Evolutionary conservation across 129 eudicot species (phyloP).

Genomic region (Arctium minus): DNA sequence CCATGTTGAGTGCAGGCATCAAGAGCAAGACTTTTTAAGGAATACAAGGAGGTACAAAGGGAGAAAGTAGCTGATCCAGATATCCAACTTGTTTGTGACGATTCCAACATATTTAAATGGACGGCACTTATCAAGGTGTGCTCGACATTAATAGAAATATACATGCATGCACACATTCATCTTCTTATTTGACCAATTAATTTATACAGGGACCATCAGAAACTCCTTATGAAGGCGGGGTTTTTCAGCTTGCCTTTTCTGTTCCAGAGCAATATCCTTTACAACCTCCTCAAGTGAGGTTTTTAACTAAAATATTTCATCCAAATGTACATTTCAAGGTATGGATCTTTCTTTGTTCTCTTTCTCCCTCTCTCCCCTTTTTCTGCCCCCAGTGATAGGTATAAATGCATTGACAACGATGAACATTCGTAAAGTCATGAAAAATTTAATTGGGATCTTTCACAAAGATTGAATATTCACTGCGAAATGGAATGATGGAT

Average conservation of each 20-base stretch:
- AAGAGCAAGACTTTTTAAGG: constrained; percentile 95
- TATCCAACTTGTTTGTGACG: constrained; percentile 97
- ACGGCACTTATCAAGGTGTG: constrained; percentile 92
- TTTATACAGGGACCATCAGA: constrained; percentile 86
- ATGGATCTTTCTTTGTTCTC: not conserved
- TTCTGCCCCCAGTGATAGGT: not conserved
- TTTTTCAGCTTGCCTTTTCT: constrained; percentile 95
- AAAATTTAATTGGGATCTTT: constrained; percentile 4
- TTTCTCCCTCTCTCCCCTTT: not conserved
- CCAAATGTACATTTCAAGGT: constrained; percentile 99
- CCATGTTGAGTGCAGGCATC: constrained; percentile 60
- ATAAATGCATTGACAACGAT: not conserved
- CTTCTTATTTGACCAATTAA: not conserved
- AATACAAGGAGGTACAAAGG: constrained; percentile 91
- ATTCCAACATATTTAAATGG: constrained; percentile 92
- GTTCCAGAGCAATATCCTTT: constrained; percentile 98
- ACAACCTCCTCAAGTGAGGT: constrained; percentile 99
- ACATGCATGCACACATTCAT: not conserved
- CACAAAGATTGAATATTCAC: not conserved
- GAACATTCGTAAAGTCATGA: not conserved
- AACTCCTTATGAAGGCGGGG: constrained; percentile 94
- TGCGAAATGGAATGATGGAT: too few species aligned
- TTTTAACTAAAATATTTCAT: constrained; percentile 92
- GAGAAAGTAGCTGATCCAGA: constrained; percentile 95
- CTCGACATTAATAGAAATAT: not conserved